A percentile compares a stretch with the other conserved stretches of the same genome.
These are phyloP conservation scores for Ustilago xerochloae DNA, from an alignment of 1,284 basidiomycete genomes.

Conservation along the genomic window DNA sequence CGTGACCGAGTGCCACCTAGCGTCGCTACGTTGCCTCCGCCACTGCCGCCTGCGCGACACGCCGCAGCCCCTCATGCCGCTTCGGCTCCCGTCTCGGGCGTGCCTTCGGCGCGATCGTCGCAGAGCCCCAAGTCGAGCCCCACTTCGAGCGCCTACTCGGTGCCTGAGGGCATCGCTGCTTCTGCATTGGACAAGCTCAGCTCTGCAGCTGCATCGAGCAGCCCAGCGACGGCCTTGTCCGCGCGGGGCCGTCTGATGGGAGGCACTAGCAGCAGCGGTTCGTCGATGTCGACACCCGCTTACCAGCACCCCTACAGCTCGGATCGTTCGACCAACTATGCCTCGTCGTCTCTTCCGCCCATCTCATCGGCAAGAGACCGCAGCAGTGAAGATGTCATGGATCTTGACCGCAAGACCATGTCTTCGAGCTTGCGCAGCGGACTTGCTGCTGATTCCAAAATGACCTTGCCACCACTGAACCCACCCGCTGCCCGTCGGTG, in stretches of 20 bases:
- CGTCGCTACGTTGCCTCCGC: slow-evolving; percentile 18
- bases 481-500: slow-evolving; percentile 24
- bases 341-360: slow-evolving; percentile 33
- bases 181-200: slow-evolving; percentile 43
- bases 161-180: slow-evolving; percentile 37
- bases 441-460: slow-evolving; percentile 27
- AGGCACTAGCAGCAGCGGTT: slow-evolving; percentile 17
- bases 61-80: slow-evolving; percentile 13
- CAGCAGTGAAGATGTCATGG: slow-evolving; percentile 28
- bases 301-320: slow-evolving; percentile 54
- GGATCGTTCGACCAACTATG: slow-evolving; percentile 47
- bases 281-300: slow-evolving; percentile 11
- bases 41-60: slow-evolving; percentile 13
- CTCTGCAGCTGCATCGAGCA: slow-evolving; percentile 14
- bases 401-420: slow-evolving; percentile 40
- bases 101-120: slow-evolving; percentile 45
- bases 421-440: slow-evolving; percentile 28
- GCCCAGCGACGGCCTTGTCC: slow-evolving; percentile 19
- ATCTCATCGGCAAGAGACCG: slow-evolving; percentile 42
- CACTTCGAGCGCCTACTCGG: slow-evolving; percentile 42
- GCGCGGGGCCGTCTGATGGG: slow-evolving; percentile 33
- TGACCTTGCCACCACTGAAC: slow-evolving; percentile 44
- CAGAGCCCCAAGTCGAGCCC: slow-evolving; percentile 53
- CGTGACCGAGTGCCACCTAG: slow-evolving; percentile 27
- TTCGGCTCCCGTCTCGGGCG: slow-evolving; percentile 43